Percentiles rank a stretch among this genome's conserved stretches.
These are phyloP conservation scores for Russula brevipes DNA, from an alignment of 768 basidiomycete genomes.

Conservation along the genomic window DNA sequence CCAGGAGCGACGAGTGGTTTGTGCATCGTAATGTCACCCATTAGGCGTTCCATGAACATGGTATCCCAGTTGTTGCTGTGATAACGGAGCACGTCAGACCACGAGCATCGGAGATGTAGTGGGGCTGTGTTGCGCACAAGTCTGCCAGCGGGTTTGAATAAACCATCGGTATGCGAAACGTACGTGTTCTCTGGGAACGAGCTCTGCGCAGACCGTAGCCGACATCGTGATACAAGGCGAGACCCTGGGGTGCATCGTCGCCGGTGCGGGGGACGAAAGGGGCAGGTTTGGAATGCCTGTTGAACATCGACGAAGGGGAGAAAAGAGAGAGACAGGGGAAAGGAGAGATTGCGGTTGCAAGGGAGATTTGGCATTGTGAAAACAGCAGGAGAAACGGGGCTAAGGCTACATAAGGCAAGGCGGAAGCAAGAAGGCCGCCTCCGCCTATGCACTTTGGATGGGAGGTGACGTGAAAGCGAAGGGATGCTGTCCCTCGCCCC, in stretches of 20 bases:
- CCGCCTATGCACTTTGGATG: neutral
- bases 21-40: constrained; percentile 49
- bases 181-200: neutral
- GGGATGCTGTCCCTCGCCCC: no score
- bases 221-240: constrained; percentile 2
- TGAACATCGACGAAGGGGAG: no score
- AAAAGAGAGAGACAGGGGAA: neutral
- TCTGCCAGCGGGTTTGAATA: constrained; percentile 11
- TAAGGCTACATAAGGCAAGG: constrained; percentile 4
- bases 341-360: neutral
- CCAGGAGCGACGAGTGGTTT: constrained; percentile 47
- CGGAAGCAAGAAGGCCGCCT: neutral
- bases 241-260: neutral
- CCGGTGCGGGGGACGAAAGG: neutral
- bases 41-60: constrained; percentile 51
- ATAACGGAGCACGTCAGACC: neutral
- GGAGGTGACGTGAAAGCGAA: constrained; percentile 1
- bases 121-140: constrained; percentile 1
- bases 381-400: neutral
- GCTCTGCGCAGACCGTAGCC: constrained; percentile 4
- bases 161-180: constrained; percentile 7
- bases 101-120: neutral
- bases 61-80: constrained; percentile 67
- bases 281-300: neutral
- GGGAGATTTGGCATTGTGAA: neutral